Conservation (phyloP, 2,329 filamentous ascomycete species). For the Venturia oleaginea region DNA sequence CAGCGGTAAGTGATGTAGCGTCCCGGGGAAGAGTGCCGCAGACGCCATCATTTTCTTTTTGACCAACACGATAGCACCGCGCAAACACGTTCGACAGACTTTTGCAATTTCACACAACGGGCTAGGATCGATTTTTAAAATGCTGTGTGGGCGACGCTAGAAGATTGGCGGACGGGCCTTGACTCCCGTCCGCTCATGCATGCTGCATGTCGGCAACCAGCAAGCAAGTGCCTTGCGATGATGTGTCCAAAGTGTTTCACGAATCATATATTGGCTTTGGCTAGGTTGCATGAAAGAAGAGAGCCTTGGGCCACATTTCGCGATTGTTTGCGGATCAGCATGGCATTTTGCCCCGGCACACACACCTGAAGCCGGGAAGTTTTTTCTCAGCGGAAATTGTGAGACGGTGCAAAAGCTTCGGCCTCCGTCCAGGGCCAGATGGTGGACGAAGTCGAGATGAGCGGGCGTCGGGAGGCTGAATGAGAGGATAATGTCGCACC, state of each 20-base stretch:
- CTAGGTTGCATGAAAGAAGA: conserved; percentile 8
- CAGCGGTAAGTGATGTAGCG: background rate
- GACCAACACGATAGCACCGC: background rate
- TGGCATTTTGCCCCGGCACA: background rate
- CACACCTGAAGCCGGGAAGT: background rate
- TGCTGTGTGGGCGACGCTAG: conserved; percentile 7
- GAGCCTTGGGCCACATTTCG: conserved; percentile 6
- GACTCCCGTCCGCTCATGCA: conserved; percentile 8
- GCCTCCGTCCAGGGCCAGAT: conserved; percentile 1
- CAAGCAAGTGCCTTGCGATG: background rate
- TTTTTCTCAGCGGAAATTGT: conserved; percentile 6
- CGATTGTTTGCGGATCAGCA: conserved; percentile 1
- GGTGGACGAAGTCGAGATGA: background rate
- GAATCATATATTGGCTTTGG: conserved; percentile 7
- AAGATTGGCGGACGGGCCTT: conserved; percentile 4
- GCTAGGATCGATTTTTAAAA: conserved; percentile 5
- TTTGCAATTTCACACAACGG: conserved; percentile 3
- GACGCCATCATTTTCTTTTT: background rate
- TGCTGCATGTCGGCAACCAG: conserved; percentile 6
- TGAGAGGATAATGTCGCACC: background rate
- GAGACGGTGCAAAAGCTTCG: conserved; percentile 4
- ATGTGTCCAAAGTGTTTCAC: conserved; percentile 6
- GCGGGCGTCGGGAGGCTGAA: background rate
- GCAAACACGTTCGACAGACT: background rate
- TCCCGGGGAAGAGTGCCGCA: background rate